These are phyloP conservation scores for Gaillardinia entomophila DNA, from an alignment of 805 yeast species.

Conservation along the genomic window DNA sequence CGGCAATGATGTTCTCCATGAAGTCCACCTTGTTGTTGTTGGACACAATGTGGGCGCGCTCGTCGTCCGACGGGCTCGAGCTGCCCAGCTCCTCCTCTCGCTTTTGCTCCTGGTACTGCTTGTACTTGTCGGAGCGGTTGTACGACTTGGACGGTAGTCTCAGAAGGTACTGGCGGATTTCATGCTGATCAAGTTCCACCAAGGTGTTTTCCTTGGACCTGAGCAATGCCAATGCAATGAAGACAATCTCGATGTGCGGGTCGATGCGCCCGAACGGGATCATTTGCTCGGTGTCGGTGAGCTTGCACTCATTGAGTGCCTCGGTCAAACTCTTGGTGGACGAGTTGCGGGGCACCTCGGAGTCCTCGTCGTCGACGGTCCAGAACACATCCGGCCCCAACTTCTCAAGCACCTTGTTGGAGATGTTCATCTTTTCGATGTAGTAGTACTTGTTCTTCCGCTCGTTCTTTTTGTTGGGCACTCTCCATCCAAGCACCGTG, in stretches of 20 bases:
- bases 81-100: constrained; percentile 10
- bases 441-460: constrained; percentile 23
- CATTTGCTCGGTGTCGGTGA: not conserved
- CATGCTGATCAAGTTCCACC: constrained; percentile 85
- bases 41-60: constrained; percentile 9
- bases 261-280: constrained; percentile 58
- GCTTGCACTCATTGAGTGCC: not conserved
- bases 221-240: constrained; percentile 70
- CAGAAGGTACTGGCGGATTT: constrained; percentile 71
- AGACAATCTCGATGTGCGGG: constrained; percentile 71
- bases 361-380: constrained; percentile 27
- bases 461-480: constrained; percentile 22
- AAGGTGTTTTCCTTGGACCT: constrained; percentile 74
- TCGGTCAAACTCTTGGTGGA: constrained; percentile 1
- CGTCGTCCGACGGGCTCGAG: constrained; percentile 7
- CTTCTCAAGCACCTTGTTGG: constrained; percentile 21
- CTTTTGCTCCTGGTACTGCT: constrained; percentile 23
- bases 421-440: constrained; percentile 20
- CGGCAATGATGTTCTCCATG: constrained; percentile 66
- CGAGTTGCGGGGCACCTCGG: not conserved
- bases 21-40: constrained; percentile 48
- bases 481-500: constrained; percentile 70
- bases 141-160: constrained; percentile 46
- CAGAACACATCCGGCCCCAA: constrained; percentile 63
- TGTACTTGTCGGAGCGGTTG: constrained; percentile 26